Evolutionary conservation across 495 filamentous ascomycete species (phyloP).

Genomic region (Neurospora discreta): DNA sequence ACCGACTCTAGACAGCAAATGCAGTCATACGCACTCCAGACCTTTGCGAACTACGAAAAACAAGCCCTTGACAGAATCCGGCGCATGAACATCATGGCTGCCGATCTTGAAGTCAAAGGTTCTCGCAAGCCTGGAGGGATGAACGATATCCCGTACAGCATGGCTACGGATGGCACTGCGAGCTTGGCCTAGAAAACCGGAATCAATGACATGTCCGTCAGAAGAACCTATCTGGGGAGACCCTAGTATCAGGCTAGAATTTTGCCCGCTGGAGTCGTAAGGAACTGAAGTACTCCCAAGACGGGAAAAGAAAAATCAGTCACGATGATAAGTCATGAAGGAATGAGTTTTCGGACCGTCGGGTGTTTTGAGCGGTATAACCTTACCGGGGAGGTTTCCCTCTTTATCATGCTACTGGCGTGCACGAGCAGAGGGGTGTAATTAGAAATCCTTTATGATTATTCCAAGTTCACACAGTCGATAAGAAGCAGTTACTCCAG

Average conservation of each 20-base stretch:
- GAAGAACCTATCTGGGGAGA: neutral
- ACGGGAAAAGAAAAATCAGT: neutral
- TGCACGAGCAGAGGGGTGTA: neutral
- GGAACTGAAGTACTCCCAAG: neutral
- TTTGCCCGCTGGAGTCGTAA: neutral
- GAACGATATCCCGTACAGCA: neutral
- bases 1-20: slow-evolving; percentile 53
- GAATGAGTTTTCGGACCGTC: neutral
- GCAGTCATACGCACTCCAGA: slow-evolving; percentile 53
- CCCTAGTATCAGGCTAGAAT: neutral
- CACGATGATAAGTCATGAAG: neutral
- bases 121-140: slow-evolving; percentile 7
- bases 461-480: neutral
- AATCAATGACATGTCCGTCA: neutral
- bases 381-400: neutral
- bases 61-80: slow-evolving; percentile 64
- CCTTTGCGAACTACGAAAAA: slow-evolving; percentile 57
- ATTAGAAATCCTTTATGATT: neutral
- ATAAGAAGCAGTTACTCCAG: neutral
- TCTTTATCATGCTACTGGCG: neutral
- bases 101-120: slow-evolving; percentile 60
- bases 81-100: slow-evolving; percentile 59
- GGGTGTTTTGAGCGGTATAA: neutral
- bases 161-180: neutral
- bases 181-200: neutral